Percentiles rank a stretch among this genome's conserved stretches.
Conservation (phyloP, 345 rosid species). For the Nasturtium officinale region DNA sequence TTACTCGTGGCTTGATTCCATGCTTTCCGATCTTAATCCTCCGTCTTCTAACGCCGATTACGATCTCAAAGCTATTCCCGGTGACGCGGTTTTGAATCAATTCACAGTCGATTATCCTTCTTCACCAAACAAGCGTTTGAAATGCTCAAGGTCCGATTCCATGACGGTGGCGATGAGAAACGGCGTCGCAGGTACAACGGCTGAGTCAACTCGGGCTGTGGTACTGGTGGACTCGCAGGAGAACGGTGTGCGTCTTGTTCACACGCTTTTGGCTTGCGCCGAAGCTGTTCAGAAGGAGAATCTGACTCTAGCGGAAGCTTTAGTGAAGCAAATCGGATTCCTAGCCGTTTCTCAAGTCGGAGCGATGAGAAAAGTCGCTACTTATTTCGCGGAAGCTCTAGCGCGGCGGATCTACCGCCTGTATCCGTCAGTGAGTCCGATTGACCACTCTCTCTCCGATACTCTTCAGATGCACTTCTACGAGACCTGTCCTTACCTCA, state of each 20-base stretch:
- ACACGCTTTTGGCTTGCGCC: slow-evolving; percentile 71
- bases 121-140: slow-evolving; percentile 45
- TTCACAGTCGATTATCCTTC: slow-evolving; percentile 35
- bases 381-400: slow-evolving; percentile 77
- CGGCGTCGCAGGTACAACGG: not conserved
- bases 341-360: slow-evolving; percentile 67
- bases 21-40: slow-evolving; percentile 66
- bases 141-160: slow-evolving; percentile 30
- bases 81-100: slow-evolving; percentile 52
- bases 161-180: not conserved
- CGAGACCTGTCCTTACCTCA: slow-evolving; percentile 83
- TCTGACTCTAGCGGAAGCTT: slow-evolving; percentile 59
- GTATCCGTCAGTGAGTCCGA: slow-evolving; percentile 48
- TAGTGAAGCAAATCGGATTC: slow-evolving; percentile 67
- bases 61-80: slow-evolving; percentile 80
- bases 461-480: slow-evolving; percentile 83
- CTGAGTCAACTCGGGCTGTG: slow-evolving; percentile 52
- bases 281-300: slow-evolving; percentile 71
- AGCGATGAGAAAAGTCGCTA: slow-evolving; percentile 81
- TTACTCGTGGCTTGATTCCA: slow-evolving; percentile 64
- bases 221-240: slow-evolving; percentile 77
- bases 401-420: slow-evolving; percentile 69
- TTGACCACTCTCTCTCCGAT: slow-evolving; percentile 57
- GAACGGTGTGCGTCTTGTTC: slow-evolving; percentile 73
- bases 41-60: slow-evolving; percentile 33